A percentile compares a stretch with the other conserved stretches of the same genome.
These are phyloP conservation scores for Fusarium subglutinans DNA, from an alignment of 2,329 filamentous ascomycete genomes.

Conservation along the genomic window DNA sequence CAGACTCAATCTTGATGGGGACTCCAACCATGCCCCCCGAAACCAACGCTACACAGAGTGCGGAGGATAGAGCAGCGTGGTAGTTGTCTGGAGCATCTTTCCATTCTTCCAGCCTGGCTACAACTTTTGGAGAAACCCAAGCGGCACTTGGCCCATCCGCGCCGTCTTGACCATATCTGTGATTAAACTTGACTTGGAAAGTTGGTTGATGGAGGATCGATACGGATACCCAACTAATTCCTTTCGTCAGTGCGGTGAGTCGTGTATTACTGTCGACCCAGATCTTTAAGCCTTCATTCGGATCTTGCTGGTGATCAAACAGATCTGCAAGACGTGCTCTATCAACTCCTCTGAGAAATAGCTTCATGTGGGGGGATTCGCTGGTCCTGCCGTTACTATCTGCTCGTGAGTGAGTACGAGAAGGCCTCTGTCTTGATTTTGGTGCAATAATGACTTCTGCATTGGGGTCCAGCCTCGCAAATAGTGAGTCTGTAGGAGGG, in stretches of 20 bases:
- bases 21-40: neutral
- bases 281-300: neutral
- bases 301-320: neutral
- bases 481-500: slow-evolving; percentile 72
- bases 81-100: neutral
- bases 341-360: neutral
- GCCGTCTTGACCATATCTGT: neutral
- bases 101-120: neutral
- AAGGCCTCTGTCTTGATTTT: slow-evolving; percentile 78
- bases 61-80: neutral
- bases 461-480: slow-evolving; percentile 93
- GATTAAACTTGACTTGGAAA: neutral
- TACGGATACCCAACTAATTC: neutral
- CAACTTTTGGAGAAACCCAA: neutral
- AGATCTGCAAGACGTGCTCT: neutral
- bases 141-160: neutral
- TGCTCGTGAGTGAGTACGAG: neutral
- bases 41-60: neutral
- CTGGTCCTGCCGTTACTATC: neutral
- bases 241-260: neutral
- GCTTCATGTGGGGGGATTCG: neutral
- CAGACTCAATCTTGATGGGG: neutral
- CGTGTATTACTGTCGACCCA: neutral
- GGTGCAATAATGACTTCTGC: slow-evolving; percentile 97
- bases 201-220: neutral